Evolutionary conservation across 164 flowering plant genomes (phyloP).

Genomic region (Brasenia schreberi): DNA sequence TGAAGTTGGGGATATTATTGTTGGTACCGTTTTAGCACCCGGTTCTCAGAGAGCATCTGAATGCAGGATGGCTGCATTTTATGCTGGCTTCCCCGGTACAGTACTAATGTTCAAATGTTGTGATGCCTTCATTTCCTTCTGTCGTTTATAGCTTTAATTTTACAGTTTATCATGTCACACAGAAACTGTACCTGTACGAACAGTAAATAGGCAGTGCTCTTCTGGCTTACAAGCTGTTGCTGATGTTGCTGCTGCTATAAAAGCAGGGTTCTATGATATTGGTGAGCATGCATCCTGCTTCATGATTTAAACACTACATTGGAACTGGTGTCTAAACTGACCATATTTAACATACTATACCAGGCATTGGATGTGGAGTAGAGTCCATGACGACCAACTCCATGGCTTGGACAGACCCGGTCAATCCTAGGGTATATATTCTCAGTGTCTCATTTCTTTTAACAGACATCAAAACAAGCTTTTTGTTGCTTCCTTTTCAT

Average conservation of each 20-base stretch:
- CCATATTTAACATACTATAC: neutral
- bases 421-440: constrained; percentile 62
- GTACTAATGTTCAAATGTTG: too few relatives aligned
- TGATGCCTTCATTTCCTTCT: neutral
- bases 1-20: constrained; percentile 96
- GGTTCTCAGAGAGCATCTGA: constrained; percentile 86
- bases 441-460: neutral
- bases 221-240: constrained; percentile 99
- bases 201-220: constrained; percentile 95
- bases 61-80: constrained; percentile 99
- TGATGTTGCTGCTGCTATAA: constrained; percentile 96
- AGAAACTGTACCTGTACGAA: constrained; percentile 91
- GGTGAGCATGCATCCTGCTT: constrained; percentile 28
- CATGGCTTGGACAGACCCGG: constrained; percentile 55
- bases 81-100: constrained; percentile 98
- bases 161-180: constrained; percentile 3
- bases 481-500: neutral
- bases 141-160: neutral
- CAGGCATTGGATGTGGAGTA: constrained; percentile 95
- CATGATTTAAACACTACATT: neutral
- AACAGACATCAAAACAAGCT: too few relatives aligned
- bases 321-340: neutral
- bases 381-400: constrained; percentile 82
- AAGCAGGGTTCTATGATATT: constrained; percentile 94
- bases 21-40: constrained; percentile 85